Base-by-base conservation (phyloP, 345 rosid genomes). In the Limnanthes douglasii region DNA sequence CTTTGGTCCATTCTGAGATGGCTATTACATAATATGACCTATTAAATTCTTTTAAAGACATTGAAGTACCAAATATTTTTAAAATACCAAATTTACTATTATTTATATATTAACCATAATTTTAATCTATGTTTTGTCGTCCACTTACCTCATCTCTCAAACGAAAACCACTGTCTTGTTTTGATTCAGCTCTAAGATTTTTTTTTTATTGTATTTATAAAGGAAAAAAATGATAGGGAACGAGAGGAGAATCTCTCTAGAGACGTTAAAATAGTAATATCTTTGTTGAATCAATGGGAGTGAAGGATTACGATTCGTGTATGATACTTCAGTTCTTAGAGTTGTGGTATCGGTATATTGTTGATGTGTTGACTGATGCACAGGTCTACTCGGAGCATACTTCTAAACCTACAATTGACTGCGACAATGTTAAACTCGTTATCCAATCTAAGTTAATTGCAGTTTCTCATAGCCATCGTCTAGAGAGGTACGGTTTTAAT, bases 381-480 rank as follows among this genome's bases (percentile, higher is more conserved):
- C 94, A 84, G 55, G 80, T 84, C 31, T 90, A 77, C 63, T 90
- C 86, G 0, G 92, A 90, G 49, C 98, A 84, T 54, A 95, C 96
- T 5, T 81, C 66, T 16, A 90, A 77, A 65, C 11, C 70, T n/a
- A 39, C 73, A 5, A 66, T 84, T 29, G 98, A 90, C 25, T 60
- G 65, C 16, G 98, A 90, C 6, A 95, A 84, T 56, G 70, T 84
- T 37, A 84, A 84, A 63, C 94, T 84, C 4, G 92, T 95, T 8
- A 71, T 74, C 52, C 98, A 75, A 24, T 84, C 98, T 1, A 84
- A 74, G 85, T 74, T 34, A 83, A 77, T 46, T 77, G 70, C 65
- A 79, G 86, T 69, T 77, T 84, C 68, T 80, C 95, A 1, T 94
- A 90, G 27, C 95, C 98, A 19, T 93, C 95, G 4, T 80, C 95